These are phyloP conservation scores for Phanerodontia chrysosporium DNA, from an alignment of 768 basidiomycete species.

Conservation along the genomic window DNA sequence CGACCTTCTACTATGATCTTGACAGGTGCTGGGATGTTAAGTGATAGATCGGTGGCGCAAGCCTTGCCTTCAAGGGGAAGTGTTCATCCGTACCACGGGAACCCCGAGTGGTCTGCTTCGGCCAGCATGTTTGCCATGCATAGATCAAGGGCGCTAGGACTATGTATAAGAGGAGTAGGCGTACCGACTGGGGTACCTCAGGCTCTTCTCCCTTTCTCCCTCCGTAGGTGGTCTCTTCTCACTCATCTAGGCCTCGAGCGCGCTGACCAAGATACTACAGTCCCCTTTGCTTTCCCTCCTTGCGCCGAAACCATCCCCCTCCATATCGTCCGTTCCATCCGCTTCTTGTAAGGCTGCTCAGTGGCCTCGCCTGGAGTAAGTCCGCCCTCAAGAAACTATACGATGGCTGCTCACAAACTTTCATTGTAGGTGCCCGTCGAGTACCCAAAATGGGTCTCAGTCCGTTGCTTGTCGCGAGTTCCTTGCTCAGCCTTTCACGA, in stretches of 20 bases:
- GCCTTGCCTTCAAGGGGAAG: background rate
- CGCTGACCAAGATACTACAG: no score
- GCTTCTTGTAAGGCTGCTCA: slow-evolving; percentile 39
- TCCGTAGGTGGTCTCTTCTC: background rate
- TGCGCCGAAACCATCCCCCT: slow-evolving; percentile 22
- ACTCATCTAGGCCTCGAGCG: background rate
- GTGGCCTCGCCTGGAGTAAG: slow-evolving; percentile 31
- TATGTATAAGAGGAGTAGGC: no score
- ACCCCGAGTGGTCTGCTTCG: background rate
- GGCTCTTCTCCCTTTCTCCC: background rate
- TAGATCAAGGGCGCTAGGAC: no score
- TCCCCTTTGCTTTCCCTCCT: background rate
- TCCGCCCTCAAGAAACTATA: background rate
- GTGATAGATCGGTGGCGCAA: background rate
- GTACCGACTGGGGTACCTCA: no score
- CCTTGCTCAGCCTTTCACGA: slow-evolving; percentile 27
- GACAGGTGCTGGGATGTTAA: background rate
- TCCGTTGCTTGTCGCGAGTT: slow-evolving; percentile 20
- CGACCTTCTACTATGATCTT: background rate
- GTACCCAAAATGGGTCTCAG: background rate
- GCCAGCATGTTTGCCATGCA: background rate
- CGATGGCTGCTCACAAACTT: background rate
- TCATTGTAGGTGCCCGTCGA: background rate
- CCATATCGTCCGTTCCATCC: slow-evolving; percentile 32
- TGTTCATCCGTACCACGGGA: background rate